These are phyloP conservation scores for Naganishia sp. DNA, from an alignment of 1,284 basidiomycete species.

Conservation along the genomic window DNA sequence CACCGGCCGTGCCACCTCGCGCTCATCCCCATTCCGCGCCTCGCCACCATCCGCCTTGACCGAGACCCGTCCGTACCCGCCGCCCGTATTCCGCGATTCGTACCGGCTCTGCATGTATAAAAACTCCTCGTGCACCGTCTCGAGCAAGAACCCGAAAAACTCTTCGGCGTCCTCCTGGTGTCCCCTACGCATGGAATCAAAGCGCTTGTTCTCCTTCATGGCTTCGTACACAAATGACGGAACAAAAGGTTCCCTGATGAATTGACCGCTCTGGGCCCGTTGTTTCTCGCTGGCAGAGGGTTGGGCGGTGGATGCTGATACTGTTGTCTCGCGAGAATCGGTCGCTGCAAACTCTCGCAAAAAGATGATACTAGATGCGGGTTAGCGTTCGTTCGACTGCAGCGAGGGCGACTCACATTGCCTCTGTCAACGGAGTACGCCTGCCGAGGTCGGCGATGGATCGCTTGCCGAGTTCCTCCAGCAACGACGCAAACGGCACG, in stretches of 20 bases:
- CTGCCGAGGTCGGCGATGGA: constrained; percentile 57
- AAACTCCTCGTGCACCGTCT: constrained; percentile 92
- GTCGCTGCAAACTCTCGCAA: constrained; percentile 68
- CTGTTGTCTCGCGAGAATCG: constrained; percentile 31
- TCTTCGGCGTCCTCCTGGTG: constrained; percentile 99
- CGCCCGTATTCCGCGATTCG: constrained; percentile 39
- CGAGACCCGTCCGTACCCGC: constrained; percentile 33
- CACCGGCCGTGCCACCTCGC: constrained; percentile 49
- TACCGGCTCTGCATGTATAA: constrained; percentile 61
- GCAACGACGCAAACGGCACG: constrained; percentile 77
- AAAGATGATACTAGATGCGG: constrained; percentile 55
- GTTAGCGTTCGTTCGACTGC: background rate
- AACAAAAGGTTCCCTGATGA: constrained; percentile 67
- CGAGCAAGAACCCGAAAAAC: constrained; percentile 95
- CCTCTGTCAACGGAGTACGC: constrained; percentile 77
- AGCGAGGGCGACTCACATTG: constrained; percentile 56
- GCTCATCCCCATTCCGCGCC: constrained; percentile 39
- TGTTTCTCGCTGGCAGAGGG: constrained; percentile 30
- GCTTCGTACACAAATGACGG: constrained; percentile 91
- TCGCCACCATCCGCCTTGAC: constrained; percentile 51
- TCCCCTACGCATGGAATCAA: constrained; percentile 89
- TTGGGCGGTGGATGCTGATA: constrained; percentile 8
- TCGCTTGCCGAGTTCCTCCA: constrained; percentile 68
- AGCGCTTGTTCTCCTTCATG: constrained; percentile 91
- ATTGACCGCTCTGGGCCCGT: constrained; percentile 36